These are phyloP conservation scores for Otatea glauca DNA, from an alignment of 176 grass and related monocot species.

Conservation along the genomic window DNA sequence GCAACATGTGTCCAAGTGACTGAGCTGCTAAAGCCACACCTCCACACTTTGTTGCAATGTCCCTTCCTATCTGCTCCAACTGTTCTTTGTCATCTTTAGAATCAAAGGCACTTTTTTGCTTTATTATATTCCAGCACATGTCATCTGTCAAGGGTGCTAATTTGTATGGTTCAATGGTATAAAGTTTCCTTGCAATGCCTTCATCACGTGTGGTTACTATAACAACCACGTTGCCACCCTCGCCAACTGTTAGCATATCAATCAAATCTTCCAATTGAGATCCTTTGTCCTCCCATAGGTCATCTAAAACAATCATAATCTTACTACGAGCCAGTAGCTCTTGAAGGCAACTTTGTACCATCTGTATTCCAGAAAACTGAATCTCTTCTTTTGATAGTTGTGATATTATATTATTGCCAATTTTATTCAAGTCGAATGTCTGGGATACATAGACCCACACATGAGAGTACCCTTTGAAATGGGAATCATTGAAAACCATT, in stretches of 20 bases:
- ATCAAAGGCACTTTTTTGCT: conserved; percentile 5
- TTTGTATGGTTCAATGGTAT: background rate
- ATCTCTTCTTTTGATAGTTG: background rate
- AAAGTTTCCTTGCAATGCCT: background rate
- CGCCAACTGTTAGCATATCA: background rate
- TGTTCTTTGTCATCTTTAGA: background rate
- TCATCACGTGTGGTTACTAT: conserved; percentile 39
- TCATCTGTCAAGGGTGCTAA: conserved; percentile 16
- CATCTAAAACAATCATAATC: conserved; percentile 46
- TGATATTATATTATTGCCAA: conserved; percentile 30
- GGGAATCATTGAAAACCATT: conserved; percentile 5
- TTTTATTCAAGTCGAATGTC: conserved; percentile 15
- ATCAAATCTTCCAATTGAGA: background rate
- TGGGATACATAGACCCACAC: conserved; percentile 49
- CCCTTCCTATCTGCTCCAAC: background rate
- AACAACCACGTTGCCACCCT: background rate
- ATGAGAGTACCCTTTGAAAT: background rate
- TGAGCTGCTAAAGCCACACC: conserved; percentile 49
- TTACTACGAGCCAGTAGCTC: background rate
- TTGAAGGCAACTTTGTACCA: background rate
- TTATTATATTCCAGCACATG: conserved; percentile 41
- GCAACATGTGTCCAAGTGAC: conserved; percentile 34
- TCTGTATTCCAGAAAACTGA: background rate
- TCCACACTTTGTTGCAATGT: conserved; percentile 35
- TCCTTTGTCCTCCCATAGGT: conserved; percentile 10